Evolutionary conservation across 805 yeast genomes (phyloP).

Genomic region (Aciculoconidium aculeatum): DNA sequence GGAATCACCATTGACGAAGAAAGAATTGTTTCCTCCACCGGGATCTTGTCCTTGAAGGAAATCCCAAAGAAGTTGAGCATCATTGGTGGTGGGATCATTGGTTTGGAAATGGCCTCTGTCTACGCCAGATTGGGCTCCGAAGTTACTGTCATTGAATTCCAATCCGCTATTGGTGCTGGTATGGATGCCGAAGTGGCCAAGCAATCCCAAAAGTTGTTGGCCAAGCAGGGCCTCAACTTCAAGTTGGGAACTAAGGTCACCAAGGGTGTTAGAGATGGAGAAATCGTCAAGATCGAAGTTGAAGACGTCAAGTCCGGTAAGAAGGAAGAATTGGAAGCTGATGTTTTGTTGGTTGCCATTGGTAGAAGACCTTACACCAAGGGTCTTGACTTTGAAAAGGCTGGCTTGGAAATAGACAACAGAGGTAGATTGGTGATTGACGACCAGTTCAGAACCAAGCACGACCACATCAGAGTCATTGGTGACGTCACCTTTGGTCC

Average conservation of each 20-base stretch:
- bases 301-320: slow-evolving; percentile 87
- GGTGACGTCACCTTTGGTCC: slow-evolving; percentile 99
- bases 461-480: slow-evolving; percentile 90
- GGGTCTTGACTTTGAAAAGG: slow-evolving; percentile 81
- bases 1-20: slow-evolving; percentile 95
- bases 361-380: slow-evolving; percentile 97
- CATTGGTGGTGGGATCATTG: slow-evolving; percentile 99
- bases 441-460: slow-evolving; percentile 86
- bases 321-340: slow-evolving; percentile 76
- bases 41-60: slow-evolving; percentile 78
- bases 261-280: slow-evolving; percentile 85
- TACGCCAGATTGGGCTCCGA: slow-evolving; percentile 93
- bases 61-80: slow-evolving; percentile 87
- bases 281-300: slow-evolving; percentile 75
- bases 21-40: slow-evolving; percentile 94
- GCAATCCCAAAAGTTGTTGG: slow-evolving; percentile 78
- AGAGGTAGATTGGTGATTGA: slow-evolving; percentile 93
- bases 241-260: slow-evolving; percentile 88
- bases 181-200: slow-evolving; percentile 97
- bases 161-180: slow-evolving; percentile 90
- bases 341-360: slow-evolving; percentile 91
- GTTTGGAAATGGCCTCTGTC: slow-evolving; percentile 98
- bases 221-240: slow-evolving; percentile 94
- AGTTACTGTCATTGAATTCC: slow-evolving; percentile 92
- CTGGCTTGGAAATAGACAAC: slow-evolving; percentile 88